Base-by-base conservation (phyloP, 2,329 filamentous ascomycete genomes). In the Aspergillus luchuensis region DNA sequence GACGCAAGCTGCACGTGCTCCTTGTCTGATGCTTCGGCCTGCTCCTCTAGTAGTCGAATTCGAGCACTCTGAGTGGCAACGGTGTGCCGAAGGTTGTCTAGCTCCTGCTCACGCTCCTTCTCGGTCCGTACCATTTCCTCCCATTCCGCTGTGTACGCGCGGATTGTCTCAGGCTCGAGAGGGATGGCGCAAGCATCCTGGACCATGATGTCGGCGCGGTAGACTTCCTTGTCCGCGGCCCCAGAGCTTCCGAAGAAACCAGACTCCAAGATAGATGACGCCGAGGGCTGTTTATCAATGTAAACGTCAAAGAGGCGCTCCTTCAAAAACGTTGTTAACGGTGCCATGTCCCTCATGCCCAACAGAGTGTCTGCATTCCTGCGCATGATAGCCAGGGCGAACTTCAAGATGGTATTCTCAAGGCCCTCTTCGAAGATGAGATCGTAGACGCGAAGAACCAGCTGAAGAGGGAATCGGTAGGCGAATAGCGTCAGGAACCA, bases 401-500 rank as follows among this genome's bases (percentile, higher is more conserved):
- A 99, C 69, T 94, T 94, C 56, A 99, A 81, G 67, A 99, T 95
- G 0, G 95, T 95, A 53, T 82, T 83, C 56, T 92, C 91, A 15
- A 99, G 82, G 2, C 96, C 95, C 76, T 98, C 94, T 50, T 91
- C 95, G 17, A 99, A 83, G 55, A 99, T 95, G 58, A 99, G 81
- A 73, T 99, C 95, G 77, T 98, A 99, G 54, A 99, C 96, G 33
- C 95, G 91, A 60, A 99, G 88, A 6, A 99, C 95, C 8, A 99
- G 87, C 73, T 99, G 95, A 7, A 99, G 84, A 8, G 95, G 95
- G 76, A 99, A 99, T 45, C 96, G 91, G 76, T 99, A 99, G 33
- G 94, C 92, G 73, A 99, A 99, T n/a, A 99, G 84, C 0, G 95
- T 99, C 53, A 99, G 84, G 78, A 99, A 99, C 95, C 95, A 99